Evolutionary conservation across 2,329 filamentous ascomycete genomes (phyloP).

Genomic region (Colletotrichum aenigma): DNA sequence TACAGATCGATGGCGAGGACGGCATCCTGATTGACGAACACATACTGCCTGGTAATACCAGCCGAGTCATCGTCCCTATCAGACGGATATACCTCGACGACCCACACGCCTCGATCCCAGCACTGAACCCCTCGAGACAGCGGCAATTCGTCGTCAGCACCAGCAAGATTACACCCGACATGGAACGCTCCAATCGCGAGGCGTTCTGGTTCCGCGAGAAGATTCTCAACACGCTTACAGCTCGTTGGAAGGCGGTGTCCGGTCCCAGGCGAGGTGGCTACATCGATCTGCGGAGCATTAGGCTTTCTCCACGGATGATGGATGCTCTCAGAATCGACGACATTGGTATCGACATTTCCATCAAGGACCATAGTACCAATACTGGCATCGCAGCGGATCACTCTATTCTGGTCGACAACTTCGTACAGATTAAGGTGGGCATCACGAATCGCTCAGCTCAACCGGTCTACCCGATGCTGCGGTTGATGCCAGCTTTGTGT

Average conservation of each 20-base stretch:
- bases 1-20: conserved; percentile 63
- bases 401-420: conserved; percentile 58
- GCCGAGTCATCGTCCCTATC: conserved; percentile 76
- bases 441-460: conserved; percentile 75
- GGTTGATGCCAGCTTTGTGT: conserved; percentile 77
- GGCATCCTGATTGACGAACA: conserved; percentile 55
- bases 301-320: conserved; percentile 78
- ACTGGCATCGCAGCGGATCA: conserved; percentile 14
- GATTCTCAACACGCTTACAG: conserved; percentile 73
- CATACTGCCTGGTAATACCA: conserved; percentile 71
- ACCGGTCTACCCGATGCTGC: conserved; percentile 73
- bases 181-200: conserved; percentile 78
- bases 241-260: conserved; percentile 69
- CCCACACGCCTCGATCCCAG: conserved; percentile 78
- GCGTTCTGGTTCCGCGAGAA: conserved; percentile 91
- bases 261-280: conserved; percentile 62
- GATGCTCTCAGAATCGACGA: conserved; percentile 84
- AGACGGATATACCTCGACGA: conserved; percentile 78
- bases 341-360: conserved; percentile 67
- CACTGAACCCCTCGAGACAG: conserved; percentile 79
- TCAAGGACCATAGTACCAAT: conserved; percentile 40
- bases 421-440: conserved; percentile 71
- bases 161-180: conserved; percentile 78
- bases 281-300: conserved; percentile 78
- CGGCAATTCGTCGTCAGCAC: conserved; percentile 92